Evolutionary conservation across 805 yeast genomes (phyloP).

Genomic region (Saturnispora besseyi): DNA sequence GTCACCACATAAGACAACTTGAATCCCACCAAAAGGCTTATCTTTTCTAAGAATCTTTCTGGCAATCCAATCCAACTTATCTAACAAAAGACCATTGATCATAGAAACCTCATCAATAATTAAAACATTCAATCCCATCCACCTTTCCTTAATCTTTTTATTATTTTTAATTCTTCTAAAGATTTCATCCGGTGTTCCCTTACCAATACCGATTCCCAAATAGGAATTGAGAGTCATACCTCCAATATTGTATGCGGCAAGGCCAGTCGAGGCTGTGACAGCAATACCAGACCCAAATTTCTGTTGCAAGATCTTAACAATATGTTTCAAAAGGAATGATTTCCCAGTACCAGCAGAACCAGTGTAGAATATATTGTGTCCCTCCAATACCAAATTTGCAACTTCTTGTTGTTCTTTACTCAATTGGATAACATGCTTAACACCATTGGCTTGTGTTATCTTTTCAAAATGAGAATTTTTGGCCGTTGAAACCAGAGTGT

Average conservation of each 20-base stretch:
- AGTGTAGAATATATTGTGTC: slow-evolving; percentile 75
- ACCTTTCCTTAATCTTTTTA: slow-evolving; percentile 39
- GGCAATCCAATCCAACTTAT: slow-evolving; percentile 56
- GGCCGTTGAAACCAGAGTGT: slow-evolving; percentile 1
- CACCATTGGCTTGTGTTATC: slow-evolving; percentile 5
- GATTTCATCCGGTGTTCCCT: slow-evolving; percentile 38
- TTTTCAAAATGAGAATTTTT: slow-evolving; percentile 1
- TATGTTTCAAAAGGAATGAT: slow-evolving; percentile 65
- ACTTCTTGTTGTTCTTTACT: slow-evolving; percentile 61
- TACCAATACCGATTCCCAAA: slow-evolving; percentile 70
- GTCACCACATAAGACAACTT: slow-evolving; percentile 69
- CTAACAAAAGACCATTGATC: slow-evolving; percentile 63
- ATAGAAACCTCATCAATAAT: slow-evolving; percentile 74
- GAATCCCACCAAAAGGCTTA: slow-evolving; percentile 74
- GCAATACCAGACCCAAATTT: slow-evolving; percentile 50
- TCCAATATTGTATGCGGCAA: slow-evolving; percentile 76
- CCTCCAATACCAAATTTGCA: slow-evolving; percentile 49
- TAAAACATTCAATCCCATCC: slow-evolving; percentile 50
- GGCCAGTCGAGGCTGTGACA: slow-evolving; percentile 77
- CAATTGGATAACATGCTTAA: slow-evolving; percentile 18
- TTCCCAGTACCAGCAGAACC: slow-evolving; percentile 99
- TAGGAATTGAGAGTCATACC: slow-evolving; percentile 72
- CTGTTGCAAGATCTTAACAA: slow-evolving; percentile 44
- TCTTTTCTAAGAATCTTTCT: slow-evolving; percentile 35
- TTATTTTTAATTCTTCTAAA: slow-evolving; percentile 46